Evolutionary conservation across 2,329 filamentous ascomycete genomes (phyloP), one percentile per base, ranked within the genome.

Genomic region (Cytospora piceae): DNA sequence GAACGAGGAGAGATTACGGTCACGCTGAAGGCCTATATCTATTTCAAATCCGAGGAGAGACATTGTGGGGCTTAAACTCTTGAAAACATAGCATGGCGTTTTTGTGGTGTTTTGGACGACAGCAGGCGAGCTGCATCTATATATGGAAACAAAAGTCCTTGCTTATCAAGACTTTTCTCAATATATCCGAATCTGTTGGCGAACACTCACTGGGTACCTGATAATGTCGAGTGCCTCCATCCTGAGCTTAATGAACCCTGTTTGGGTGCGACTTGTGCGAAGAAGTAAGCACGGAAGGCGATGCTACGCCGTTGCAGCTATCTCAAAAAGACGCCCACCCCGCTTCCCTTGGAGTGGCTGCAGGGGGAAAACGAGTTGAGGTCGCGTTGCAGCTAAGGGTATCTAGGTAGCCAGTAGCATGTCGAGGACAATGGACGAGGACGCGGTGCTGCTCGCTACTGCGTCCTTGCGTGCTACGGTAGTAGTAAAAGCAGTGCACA

Each of bases 1-100:
- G 71, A 90, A 96, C 75, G 91, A 91, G 75, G 82, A 82, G 61
- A 82, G 83, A 65, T 79, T 97, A 70, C 85, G 87, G 69, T 89
- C 91, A 72, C 85, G 90, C 72, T 95, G 61, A 68, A 49, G 22
- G 22, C 24, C 15, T 31, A 29, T 4, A 7, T 34, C 3, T 24
- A 5, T 22, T 32, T 7, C 22, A n/a, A 24, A 24, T 14, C 12
- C 15, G 29, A 14, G 42, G 3, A 22, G 14, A 20, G n/a, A 22
- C 46, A 49, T 9, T 11, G 24, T 22, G n/a, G 12, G 46, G n/a
- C 1, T 49, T 49, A 49, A 8, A n/a, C 46, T 11, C 22, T 31
- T 32, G 20, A 51, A 42, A 34, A 58, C 32, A 54, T 52, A 65
- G 58, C 65, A 65, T 54, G 65, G 65, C 54, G 62, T 65, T 67